A percentile compares a stretch with the other conserved stretches of the same genome.
phyloP scores from a whole-genome alignment of 345 rosid species.

The Salix caprea region DNA sequence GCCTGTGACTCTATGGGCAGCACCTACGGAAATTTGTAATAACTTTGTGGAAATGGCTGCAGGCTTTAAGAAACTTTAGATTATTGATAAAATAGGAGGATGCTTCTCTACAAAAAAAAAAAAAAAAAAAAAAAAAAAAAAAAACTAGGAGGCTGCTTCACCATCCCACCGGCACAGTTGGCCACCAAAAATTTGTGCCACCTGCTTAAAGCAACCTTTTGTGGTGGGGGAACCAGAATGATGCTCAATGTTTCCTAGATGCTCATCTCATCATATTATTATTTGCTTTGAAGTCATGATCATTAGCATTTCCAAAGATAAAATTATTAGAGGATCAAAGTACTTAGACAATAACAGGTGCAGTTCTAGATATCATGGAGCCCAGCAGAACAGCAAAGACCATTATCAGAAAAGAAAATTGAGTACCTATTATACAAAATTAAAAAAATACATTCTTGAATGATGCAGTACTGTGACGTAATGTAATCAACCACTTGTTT shows the following conservation, averaged over 20 bases:
- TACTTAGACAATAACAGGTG: background rate
- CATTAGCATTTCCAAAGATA: background rate
- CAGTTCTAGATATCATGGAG: background rate
- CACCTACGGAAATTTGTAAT: background rate
- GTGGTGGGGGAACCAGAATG: background rate
- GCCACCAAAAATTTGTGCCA: background rate
- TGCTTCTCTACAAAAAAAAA: too few species aligned
- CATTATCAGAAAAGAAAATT: background rate
- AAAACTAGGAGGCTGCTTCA: too few species aligned
- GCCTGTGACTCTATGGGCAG: background rate
- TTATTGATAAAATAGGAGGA: background rate
- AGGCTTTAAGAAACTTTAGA: background rate
- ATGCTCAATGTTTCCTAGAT: background rate
- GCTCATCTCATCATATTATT: background rate
- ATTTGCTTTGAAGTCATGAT: background rate
- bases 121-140: too few species aligned
- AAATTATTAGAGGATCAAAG: background rate
- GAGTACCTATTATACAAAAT: background rate
- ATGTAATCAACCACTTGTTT: background rate
- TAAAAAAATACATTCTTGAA: background rate
- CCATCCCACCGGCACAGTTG: background rate
- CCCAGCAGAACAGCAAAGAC: background rate
- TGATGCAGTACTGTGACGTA: background rate
- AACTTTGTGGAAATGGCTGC: background rate
- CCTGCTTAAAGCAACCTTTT: background rate